Percentiles rank a stretch among this genome's conserved stretches.
Conservation (phyloP, 176 grass and related monocot genomes). For the Raddia guianensis region DNA sequence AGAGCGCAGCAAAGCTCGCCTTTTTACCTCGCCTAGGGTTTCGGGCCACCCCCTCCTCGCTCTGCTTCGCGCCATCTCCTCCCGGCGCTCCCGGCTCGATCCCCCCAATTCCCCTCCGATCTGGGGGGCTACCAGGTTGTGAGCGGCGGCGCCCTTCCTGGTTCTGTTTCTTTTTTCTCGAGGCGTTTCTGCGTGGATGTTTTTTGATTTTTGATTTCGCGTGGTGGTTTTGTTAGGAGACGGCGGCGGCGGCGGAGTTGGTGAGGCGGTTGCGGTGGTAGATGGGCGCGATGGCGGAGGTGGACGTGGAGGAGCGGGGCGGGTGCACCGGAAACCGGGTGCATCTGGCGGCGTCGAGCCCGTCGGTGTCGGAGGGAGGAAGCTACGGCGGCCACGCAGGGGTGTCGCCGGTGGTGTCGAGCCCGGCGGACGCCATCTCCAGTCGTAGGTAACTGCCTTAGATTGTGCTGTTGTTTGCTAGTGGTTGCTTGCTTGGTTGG, state of each 20-base stretch:
- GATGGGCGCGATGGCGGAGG: constrained; percentile 53
- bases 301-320: constrained; percentile 47
- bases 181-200: constrained; percentile 10
- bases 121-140: constrained; percentile 31
- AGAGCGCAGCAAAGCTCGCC: constrained; percentile 6
- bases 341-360: constrained; percentile 46
- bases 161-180: neutral
- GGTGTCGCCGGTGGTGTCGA: constrained; percentile 54
- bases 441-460: constrained; percentile 47
- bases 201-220: constrained; percentile 17
- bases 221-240: constrained; percentile 30
- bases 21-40: constrained; percentile 69
- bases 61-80: constrained; percentile 20
- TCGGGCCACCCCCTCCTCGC: constrained; percentile 18
- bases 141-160: constrained; percentile 14
- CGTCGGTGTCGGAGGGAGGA: constrained; percentile 47
- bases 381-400: constrained; percentile 29
- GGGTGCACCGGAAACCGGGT: constrained; percentile 51
- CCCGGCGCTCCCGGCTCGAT: constrained; percentile 14
- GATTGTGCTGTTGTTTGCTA: neutral
- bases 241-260: neutral
- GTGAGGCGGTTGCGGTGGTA: constrained; percentile 36
- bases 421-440: constrained; percentile 48
- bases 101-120: constrained; percentile 42
- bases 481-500: neutral